Evolutionary conservation across 2,329 filamentous ascomycete genomes (phyloP).

Genomic region (Colletotrichum chrysophilum): DNA sequence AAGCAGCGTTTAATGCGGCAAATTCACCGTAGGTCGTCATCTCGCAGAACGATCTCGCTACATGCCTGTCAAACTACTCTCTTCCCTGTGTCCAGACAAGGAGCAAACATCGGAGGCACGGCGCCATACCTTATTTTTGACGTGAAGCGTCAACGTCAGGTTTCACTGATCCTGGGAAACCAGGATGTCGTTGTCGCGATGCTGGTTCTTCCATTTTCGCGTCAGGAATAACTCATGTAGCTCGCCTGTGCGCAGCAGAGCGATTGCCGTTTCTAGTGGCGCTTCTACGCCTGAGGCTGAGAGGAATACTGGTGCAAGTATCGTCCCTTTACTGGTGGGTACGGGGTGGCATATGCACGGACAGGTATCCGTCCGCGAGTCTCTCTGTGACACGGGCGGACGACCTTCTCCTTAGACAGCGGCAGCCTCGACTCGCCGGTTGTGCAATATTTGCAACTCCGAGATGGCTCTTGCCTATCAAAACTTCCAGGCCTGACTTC

Average conservation of each 20-base stretch:
- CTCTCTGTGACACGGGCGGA: constrained; percentile 7
- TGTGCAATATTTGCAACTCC: background rate
- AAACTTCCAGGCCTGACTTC: background rate
- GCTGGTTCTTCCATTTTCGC: background rate
- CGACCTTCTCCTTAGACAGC: background rate
- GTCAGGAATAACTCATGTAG: background rate
- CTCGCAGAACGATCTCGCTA: background rate
- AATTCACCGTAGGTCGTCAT: background rate
- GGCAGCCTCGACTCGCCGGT: background rate
- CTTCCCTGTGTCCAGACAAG: background rate
- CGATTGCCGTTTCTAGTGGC: background rate
- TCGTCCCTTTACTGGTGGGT: background rate
- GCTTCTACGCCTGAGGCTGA: background rate
- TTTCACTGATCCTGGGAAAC: background rate
- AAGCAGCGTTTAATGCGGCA: background rate
- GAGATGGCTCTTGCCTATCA: constrained; percentile 1
- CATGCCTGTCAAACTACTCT: background rate
- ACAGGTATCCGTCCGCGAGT: background rate
- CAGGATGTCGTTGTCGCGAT: background rate
- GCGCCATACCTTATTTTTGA: background rate
- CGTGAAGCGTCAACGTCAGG: background rate
- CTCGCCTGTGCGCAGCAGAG: background rate
- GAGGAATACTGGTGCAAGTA: background rate
- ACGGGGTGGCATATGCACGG: constrained; percentile 9
- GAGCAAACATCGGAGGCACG: background rate